Evolutionary conservation across 768 basidiomycete genomes (phyloP).

Genomic region (Strobilomyces echinocephalus): DNA sequence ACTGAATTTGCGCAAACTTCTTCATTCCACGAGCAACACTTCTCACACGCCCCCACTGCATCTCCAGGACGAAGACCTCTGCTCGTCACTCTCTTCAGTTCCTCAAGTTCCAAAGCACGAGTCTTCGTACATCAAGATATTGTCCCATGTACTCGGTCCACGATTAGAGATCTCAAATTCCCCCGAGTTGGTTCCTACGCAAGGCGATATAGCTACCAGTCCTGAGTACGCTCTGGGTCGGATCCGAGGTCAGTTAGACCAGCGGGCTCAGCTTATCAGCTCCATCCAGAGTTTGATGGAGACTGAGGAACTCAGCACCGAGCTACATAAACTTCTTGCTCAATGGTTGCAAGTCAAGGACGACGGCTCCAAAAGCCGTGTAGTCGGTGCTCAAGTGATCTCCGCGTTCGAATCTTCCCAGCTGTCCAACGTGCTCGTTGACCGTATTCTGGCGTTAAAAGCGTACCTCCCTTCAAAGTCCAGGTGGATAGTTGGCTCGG

Average conservation of each 20-base stretch:
- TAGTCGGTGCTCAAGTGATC: conserved; percentile 55
- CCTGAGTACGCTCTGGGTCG: conserved; percentile 95
- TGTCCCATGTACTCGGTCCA: conserved; percentile 72
- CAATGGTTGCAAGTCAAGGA: conserved; percentile 80
- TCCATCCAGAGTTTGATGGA: conserved; percentile 65
- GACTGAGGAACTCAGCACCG: conserved; percentile 40
- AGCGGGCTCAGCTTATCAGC: conserved; percentile 61
- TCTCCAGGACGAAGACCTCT: conserved; percentile 39
- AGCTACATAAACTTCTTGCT: conserved; percentile 67
- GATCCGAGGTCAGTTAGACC: conserved; percentile 75
- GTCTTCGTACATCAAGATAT: conserved; percentile 83
- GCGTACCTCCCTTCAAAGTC: conserved; percentile 64
- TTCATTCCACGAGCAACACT: conserved; percentile 38
- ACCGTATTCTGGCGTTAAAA: conserved; percentile 55
- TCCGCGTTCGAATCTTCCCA: conserved; percentile 41
- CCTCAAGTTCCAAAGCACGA: conserved; percentile 88
- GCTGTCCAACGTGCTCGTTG: conserved; percentile 40
- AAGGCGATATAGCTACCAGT: conserved; percentile 76
- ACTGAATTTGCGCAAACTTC: conserved; percentile 47
- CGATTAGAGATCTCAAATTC: conserved; percentile 84
- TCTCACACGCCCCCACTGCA: conserved; percentile 42
- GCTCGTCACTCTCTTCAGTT: conserved; percentile 20
- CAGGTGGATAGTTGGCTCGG: conserved; percentile 97
- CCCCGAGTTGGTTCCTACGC: conserved; percentile 61
- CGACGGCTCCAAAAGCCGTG: conserved; percentile 56